These are phyloP conservation scores for Exophiala sp. DNA, from an alignment of 2,329 filamentous ascomycete species.

Conservation along the genomic window DNA sequence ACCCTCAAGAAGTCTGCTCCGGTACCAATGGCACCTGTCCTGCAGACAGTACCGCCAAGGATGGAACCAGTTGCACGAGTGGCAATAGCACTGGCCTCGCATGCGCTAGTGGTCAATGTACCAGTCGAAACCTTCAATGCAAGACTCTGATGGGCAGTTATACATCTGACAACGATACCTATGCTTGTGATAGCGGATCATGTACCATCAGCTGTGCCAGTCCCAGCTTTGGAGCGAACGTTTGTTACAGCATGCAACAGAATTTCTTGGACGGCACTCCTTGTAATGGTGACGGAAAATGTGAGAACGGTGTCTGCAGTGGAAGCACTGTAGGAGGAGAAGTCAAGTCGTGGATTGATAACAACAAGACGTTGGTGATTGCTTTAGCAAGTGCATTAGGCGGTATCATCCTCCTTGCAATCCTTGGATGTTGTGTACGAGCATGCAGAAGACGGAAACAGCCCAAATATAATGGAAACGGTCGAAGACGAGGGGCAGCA, in stretches of 20 bases:
- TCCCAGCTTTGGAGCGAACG: slow-evolving; percentile 61
- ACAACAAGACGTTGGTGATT: slow-evolving; percentile 78
- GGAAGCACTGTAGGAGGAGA: slow-evolving; percentile 68
- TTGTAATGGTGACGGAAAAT: slow-evolving; percentile 76
- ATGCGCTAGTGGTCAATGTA: slow-evolving; percentile 93
- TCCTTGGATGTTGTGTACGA: slow-evolving; percentile 64
- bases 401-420: slow-evolving; percentile 64
- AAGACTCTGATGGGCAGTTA: slow-evolving; percentile 74
- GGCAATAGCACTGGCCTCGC: slow-evolving; percentile 58
- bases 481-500: neutral
- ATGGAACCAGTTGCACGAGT: slow-evolving; percentile 63
- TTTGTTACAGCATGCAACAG: slow-evolving; percentile 75
- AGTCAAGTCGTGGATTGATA: slow-evolving; percentile 69
- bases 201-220: slow-evolving; percentile 76
- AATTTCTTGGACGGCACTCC: slow-evolving; percentile 91
- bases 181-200: slow-evolving; percentile 68
- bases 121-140: slow-evolving; percentile 85
- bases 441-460: slow-evolving; percentile 46
- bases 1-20: slow-evolving; percentile 78
- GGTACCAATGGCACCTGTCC: slow-evolving; percentile 73
- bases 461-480: slow-evolving; percentile 4
- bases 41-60: slow-evolving; percentile 61
- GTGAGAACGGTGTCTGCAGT: slow-evolving; percentile 71
- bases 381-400: slow-evolving; percentile 71
- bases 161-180: slow-evolving; percentile 70